Percentiles rank a stretch among this genome's conserved stretches.
phyloP scores from a whole-genome alignment of 148 eudicot genomes.

The Spergularia marina region DNA sequence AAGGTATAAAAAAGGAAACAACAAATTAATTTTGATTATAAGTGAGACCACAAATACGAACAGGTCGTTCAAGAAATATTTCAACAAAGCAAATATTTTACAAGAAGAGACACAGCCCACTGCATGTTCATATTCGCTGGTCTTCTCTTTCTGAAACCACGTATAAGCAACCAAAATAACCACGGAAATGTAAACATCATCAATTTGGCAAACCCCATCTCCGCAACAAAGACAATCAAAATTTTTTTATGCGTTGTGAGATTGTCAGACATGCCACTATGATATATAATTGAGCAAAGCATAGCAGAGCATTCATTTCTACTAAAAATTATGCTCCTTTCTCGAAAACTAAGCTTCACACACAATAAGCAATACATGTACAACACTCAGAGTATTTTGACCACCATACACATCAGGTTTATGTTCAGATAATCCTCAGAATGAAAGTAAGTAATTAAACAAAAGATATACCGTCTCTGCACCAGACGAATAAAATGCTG shows the following conservation, averaged over 20 bases:
- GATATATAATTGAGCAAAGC: not conserved
- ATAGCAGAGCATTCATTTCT: no score
- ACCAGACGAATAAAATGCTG: constrained; percentile 98
- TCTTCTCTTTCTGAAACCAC: not conserved
- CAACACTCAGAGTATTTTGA: not conserved
- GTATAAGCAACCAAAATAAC: not conserved
- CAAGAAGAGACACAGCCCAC: not conserved
- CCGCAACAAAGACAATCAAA: not conserved
- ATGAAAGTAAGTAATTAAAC: not conserved
- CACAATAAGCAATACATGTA: not conserved
- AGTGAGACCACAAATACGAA: not conserved
- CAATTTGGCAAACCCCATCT: not conserved
- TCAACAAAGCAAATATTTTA: not conserved
- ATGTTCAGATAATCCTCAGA: not conserved
- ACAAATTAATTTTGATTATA: not conserved
- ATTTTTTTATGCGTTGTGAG: not conserved
- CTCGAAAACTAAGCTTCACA: not conserved
- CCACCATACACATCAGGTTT: not conserved
- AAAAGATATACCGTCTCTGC: constrained; percentile 79
- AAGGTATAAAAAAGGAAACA: not conserved
- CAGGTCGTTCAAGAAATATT: not conserved
- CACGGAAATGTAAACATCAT: not conserved
- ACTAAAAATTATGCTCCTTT: not conserved
- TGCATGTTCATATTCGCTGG: not conserved
- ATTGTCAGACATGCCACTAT: not conserved